Evolutionary conservation across 441 rosid genomes (phyloP).

Genomic region (Monsonia emarginata): DNA sequence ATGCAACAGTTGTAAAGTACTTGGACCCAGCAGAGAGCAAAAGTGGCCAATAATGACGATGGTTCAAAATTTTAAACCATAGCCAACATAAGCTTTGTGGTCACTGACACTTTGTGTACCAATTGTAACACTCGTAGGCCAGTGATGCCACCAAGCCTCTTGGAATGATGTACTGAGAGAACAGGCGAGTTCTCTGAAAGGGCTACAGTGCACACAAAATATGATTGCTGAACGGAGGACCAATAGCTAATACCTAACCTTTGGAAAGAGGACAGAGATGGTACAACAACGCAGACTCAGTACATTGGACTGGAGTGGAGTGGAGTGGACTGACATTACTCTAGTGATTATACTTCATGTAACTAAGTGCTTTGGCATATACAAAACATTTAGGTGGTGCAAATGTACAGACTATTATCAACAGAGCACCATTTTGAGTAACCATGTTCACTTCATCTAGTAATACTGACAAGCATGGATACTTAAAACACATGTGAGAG

Average conservation of each 20-base stretch:
- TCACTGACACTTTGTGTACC: not conserved
- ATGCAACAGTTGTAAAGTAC: constrained; percentile 8
- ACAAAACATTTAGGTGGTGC: not conserved
- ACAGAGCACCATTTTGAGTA: not conserved
- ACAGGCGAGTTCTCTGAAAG: not conserved
- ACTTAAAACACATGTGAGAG: not conserved
- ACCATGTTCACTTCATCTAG: not conserved
- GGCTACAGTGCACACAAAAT: not conserved
- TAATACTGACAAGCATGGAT: not conserved
- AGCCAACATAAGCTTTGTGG: not conserved
- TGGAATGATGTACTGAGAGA: not conserved
- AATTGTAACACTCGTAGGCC: not conserved
- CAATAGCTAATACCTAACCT: too few relatives aligned
- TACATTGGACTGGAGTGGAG: too few relatives aligned
- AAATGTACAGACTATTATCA: not conserved
- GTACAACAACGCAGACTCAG: not conserved
- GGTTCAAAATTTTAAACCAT: not conserved
- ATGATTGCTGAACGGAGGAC: not conserved
- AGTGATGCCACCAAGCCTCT: not conserved
- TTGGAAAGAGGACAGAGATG: not conserved
- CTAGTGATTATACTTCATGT: too few relatives aligned
- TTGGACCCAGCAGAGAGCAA: constrained; percentile 15
- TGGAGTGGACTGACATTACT: too few relatives aligned
- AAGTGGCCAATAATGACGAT: not conserved
- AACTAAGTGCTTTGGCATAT: too few relatives aligned